Evolutionary conservation across 345 rosid species (phyloP).

Genomic region (Mercurialis annua): DNA sequence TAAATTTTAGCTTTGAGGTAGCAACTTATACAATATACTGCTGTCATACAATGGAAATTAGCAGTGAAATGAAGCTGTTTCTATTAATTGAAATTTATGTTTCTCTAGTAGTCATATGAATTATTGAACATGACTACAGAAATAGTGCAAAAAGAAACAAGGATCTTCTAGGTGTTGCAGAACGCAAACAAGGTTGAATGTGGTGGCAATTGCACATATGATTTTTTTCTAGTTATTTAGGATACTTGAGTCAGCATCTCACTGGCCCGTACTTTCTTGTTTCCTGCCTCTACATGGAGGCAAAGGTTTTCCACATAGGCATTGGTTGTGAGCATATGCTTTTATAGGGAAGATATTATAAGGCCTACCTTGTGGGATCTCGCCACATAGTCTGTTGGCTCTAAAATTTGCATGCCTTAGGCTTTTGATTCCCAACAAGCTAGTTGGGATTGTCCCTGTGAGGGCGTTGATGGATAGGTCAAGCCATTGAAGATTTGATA

Average conservation of each 20-base stretch:
- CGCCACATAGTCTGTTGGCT: conserved; percentile 82
- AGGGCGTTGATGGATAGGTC: conserved; percentile 70
- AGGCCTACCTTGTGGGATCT: conserved; percentile 90
- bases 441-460: conserved; percentile 67
- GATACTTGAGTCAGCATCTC: conserved; percentile 56
- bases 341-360: conserved; percentile 65
- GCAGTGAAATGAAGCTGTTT: not conserved
- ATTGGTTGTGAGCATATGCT: conserved; percentile 85
- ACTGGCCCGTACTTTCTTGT: conserved; percentile 46
- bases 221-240: conserved; percentile 23
- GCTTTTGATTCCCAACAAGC: conserved; percentile 46
- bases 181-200: conserved; percentile 14
- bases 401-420: conserved; percentile 78
- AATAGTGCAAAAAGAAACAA: not conserved
- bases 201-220: conserved; percentile 25
- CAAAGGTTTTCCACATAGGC: conserved; percentile 90
- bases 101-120: conserved; percentile 14
- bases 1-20: not conserved
- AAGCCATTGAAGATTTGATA: conserved; percentile 64
- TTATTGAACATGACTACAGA: conserved; percentile 22
- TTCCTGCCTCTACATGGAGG: conserved; percentile 59
- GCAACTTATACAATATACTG: not conserved
- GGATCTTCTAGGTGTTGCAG: conserved; percentile 16
- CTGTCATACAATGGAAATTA: not conserved
- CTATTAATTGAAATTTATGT: conserved; percentile 4